Base-by-base conservation (phyloP, 2,329 filamentous ascomycete genomes). In the Trematosphaeria pertusa region DNA sequence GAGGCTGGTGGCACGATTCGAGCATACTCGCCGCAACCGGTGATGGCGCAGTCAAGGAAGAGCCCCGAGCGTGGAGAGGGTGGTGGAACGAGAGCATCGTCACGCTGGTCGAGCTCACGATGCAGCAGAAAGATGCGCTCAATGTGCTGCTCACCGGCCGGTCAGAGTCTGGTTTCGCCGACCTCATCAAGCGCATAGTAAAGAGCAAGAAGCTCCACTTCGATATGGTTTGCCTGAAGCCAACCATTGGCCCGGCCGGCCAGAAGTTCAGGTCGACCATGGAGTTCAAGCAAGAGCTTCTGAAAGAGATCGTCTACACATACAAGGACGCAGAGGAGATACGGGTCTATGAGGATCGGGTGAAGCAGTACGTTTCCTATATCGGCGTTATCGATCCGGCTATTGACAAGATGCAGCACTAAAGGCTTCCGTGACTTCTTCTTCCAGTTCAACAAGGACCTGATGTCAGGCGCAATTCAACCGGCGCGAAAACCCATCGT, bases 1-100 rank as follows among this genome's bases (percentile, higher is more conserved):
- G 92, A 56, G 91, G 93, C 53, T 99, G 94, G 94, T 99, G 94
- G 94, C 94, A 99, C 73, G 92, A 97, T 66, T 83, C 85, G 33
- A 85, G 84, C 54, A 92, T 99, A 52, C 84, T 99, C 18, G 85
- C 87, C 9, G 87, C 92, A 2, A 96, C 91, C 1, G 94, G 94
- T 41, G 82, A 91, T 46, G 94, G 94, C 12, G 70, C 87, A 5
- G 89, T 90, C 40, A 83, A 83, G 46, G 94, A 97, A 73, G 92
- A 97, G 70, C 78, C 82, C 32, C 85, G 86, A 18, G 92, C 83
- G 8, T 99, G 93, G 93, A 78, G 88, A 46, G 91, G 91, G 26
- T 97, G 90, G 88, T 99, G 94, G 94, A 97, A 97, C 65, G 93
- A 97, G 67, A 85, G 88, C 61, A 87, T 99, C 57, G 84, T 80